Conservation (phyloP, 495 filamentous ascomycete species). For the Aspergillus indologenus region DNA sequence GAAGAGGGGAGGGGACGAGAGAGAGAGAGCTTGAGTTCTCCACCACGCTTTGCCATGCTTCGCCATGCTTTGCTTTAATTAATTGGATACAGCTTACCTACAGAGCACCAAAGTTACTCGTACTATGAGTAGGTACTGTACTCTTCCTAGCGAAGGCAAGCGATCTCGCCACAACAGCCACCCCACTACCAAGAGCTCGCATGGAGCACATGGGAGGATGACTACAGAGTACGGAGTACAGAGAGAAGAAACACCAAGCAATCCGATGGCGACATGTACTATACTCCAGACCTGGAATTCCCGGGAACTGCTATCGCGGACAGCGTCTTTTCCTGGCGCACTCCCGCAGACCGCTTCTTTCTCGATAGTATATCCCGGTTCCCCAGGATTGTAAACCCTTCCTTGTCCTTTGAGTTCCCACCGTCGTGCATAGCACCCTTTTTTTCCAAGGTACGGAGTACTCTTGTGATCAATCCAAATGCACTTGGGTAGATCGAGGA, state of each 20-base stretch:
- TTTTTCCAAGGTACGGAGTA: neutral
- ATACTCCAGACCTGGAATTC: neutral
- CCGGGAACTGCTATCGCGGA: neutral
- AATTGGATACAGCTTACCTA: no score
- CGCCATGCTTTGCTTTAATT: no score
- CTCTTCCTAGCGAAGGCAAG: no score
- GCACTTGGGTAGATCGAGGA: neutral
- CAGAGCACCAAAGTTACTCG: no score
- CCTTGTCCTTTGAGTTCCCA: neutral
- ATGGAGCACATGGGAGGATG: no score
- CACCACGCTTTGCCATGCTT: no score
- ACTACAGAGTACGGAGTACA: neutral
- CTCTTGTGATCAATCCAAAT: neutral
- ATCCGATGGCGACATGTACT: neutral
- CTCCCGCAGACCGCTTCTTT: slow-evolving; percentile 25
- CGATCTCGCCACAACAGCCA: neutral
- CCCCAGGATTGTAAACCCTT: neutral
- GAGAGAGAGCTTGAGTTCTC: no score
- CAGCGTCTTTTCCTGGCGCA: slow-evolving; percentile 3
- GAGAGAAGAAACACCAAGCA: neutral
- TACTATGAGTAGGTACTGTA: no score
- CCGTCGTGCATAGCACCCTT: neutral
- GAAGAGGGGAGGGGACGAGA: neutral
- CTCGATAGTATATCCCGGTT: neutral
- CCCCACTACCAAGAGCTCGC: no score